These are phyloP conservation scores for Rhodomyrtus psidioides DNA, from an alignment of 441 rosid species.

Conservation along the genomic window DNA sequence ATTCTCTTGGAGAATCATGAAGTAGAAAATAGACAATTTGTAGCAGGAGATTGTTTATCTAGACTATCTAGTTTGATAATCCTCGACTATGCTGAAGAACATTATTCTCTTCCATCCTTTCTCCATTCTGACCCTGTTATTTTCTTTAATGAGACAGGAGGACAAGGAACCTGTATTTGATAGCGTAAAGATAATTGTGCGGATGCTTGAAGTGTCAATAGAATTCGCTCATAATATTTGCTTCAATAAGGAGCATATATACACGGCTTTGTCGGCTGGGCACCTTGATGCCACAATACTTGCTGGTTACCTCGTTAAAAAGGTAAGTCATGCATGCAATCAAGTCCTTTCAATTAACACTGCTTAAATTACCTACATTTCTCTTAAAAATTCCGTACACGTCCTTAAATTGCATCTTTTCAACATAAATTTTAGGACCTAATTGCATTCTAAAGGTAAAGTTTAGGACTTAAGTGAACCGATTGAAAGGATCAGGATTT, in stretches of 20 bases:
- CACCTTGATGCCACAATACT: constrained; percentile 94
- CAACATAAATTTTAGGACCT: too few species aligned
- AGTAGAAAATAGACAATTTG: not conserved
- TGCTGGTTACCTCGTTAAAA: constrained; percentile 89
- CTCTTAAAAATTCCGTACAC: too few species aligned
- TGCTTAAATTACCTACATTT: too few species aligned
- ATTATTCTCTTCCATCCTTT: not conserved
- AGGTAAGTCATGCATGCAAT: constrained; percentile 32
- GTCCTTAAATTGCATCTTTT: too few species aligned
- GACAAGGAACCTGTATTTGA: constrained; percentile 93
- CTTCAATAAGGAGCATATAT: constrained; percentile 56
- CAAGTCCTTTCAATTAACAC: too few species aligned
- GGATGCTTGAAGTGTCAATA: constrained; percentile 93
- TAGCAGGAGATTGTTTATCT: not conserved
- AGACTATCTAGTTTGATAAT: not conserved
- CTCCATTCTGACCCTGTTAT: not conserved
- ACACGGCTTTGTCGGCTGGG: constrained; percentile 75
- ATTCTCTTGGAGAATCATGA: not conserved
- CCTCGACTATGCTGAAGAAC: not conserved
- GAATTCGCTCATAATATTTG: constrained; percentile 86
- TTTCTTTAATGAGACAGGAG: constrained; percentile 39
- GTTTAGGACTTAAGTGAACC: too few species aligned
- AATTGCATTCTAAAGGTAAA: too few species aligned
- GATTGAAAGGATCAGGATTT: too few species aligned
- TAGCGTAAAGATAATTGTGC: constrained; percentile 71